Evolutionary conservation across 1,284 basidiomycete genomes (phyloP).

Genomic region (Cystobasidium sp.): DNA sequence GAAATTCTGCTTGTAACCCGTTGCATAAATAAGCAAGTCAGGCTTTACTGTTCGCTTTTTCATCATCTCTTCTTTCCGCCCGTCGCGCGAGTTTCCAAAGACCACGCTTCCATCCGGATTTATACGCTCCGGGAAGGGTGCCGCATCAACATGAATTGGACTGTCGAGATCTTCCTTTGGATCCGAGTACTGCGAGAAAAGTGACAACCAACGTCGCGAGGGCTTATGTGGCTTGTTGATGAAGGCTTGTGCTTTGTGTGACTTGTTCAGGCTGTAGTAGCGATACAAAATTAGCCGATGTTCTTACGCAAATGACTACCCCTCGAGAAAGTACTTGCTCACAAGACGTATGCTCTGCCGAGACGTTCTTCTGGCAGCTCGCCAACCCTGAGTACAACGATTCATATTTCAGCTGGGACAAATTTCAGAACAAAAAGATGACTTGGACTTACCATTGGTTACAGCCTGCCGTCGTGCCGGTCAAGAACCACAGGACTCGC

Average conservation of each 20-base stretch:
- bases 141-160: slow-evolving; percentile 65
- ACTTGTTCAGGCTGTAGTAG: slow-evolving; percentile 54
- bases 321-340: too few species aligned
- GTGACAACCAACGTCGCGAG: slow-evolving; percentile 60
- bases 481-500: slow-evolving; percentile 66
- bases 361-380: slow-evolving; percentile 66
- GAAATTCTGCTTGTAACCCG: slow-evolving; percentile 61
- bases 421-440: too few species aligned
- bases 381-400: slow-evolving; percentile 59
- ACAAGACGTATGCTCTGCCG: slow-evolving; percentile 65
- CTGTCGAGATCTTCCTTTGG: slow-evolving; percentile 63
- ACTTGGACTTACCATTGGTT: slow-evolving; percentile 64
- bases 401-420: not conserved
- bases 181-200: slow-evolving; percentile 65
- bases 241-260: slow-evolving; percentile 66
- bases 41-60: slow-evolving; percentile 60
- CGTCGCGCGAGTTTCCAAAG: slow-evolving; percentile 58
- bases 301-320: too few species aligned
- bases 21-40: slow-evolving; percentile 62
- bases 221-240: slow-evolving; percentile 65
- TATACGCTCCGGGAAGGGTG: slow-evolving; percentile 66
- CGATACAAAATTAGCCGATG: too few species aligned
- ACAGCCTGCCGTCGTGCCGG: slow-evolving; percentile 67
- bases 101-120: slow-evolving; percentile 61
- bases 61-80: slow-evolving; percentile 62